phyloP scores from a whole-genome alignment of 2,329 filamentous ascomycete genomes.

The Aspergillus quadricinctus region DNA sequence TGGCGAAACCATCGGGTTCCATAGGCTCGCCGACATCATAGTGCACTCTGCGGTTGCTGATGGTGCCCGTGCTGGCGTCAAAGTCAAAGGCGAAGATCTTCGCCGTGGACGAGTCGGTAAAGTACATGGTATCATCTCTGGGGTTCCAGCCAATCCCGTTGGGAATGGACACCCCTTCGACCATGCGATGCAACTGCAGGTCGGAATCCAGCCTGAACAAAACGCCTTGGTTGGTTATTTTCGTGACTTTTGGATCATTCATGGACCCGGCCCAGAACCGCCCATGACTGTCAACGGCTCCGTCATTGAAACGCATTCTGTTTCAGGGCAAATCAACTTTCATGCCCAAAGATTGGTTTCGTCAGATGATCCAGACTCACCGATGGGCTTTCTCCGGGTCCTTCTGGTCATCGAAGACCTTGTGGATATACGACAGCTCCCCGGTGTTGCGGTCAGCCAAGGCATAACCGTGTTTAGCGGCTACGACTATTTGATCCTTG shows the following conservation, averaged over 20 bases:
- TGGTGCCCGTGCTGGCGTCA: slow-evolving; percentile 56
- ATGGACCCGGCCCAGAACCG: slow-evolving; percentile 83
- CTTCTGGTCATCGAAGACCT: slow-evolving; percentile 52
- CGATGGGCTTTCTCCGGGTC: slow-evolving; percentile 43
- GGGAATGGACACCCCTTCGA: slow-evolving; percentile 68
- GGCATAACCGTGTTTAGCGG: slow-evolving; percentile 78
- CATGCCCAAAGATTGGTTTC: background rate
- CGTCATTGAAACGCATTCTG: slow-evolving; percentile 68
- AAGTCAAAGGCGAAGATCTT: slow-evolving; percentile 75
- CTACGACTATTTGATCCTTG: slow-evolving; percentile 67
- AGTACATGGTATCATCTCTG: slow-evolving; percentile 70
- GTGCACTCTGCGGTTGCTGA: slow-evolving; percentile 66
- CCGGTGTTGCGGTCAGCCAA: slow-evolving; percentile 63
- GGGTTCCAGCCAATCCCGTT: slow-evolving; percentile 80
- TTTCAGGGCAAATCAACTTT: slow-evolving; percentile 10
- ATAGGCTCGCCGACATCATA: slow-evolving; percentile 63
- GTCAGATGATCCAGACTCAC: slow-evolving; percentile 25
- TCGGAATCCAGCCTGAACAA: slow-evolving; percentile 68
- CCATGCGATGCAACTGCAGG: slow-evolving; percentile 55
- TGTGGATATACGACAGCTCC: slow-evolving; percentile 53
- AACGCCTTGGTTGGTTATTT: slow-evolving; percentile 53
- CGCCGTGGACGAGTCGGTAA: slow-evolving; percentile 70
- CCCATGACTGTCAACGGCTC: slow-evolving; percentile 72
- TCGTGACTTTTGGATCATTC: slow-evolving; percentile 71
- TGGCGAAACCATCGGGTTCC: slow-evolving; percentile 76